These are phyloP conservation scores for Lecanicillium sp. DNA, from an alignment of 2,329 filamentous ascomycete species.

Conservation along the genomic window DNA sequence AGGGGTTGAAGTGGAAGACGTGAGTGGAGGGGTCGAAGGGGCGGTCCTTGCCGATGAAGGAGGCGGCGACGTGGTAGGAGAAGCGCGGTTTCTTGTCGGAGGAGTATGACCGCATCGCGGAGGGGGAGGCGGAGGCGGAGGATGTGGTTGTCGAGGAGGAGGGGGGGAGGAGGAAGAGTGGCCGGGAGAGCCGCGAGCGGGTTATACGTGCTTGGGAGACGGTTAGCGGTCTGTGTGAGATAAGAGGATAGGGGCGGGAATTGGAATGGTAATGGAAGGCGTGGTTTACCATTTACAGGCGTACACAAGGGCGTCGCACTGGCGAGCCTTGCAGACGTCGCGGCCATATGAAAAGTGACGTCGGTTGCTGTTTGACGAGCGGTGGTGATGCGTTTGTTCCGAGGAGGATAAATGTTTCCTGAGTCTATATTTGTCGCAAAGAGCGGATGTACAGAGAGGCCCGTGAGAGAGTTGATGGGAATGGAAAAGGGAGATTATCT, in stretches of 20 bases:
- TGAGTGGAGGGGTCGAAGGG: slow-evolving; percentile 63
- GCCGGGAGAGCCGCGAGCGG: slow-evolving; percentile 5
- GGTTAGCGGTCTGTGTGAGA: not conserved
- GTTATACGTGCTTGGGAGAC: not conserved
- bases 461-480: not conserved
- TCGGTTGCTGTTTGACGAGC: too few species aligned
- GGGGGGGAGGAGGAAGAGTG: slow-evolving; percentile 1
- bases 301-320: slow-evolving; percentile 7
- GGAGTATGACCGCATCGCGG: not conserved
- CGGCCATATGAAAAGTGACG: slow-evolving; percentile 9
- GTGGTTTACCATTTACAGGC: slow-evolving; percentile 4
- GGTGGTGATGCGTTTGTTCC: too few species aligned
- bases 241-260: not conserved
- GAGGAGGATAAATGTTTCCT: too few species aligned
- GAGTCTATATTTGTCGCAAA: too few species aligned
- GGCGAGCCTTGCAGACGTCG: slow-evolving; percentile 12
- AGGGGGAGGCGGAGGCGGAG: slow-evolving; percentile 18
- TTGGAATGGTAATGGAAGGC: not conserved
- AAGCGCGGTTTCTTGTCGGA: slow-evolving; percentile 32
- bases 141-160: slow-evolving; percentile 13
- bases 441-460: not conserved
- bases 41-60: slow-evolving; percentile 67
- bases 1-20: slow-evolving; percentile 66
- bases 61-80: slow-evolving; percentile 66
- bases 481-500: not conserved